Evolutionary conservation across 345 rosid species (phyloP), one percentile per base, ranked within the genome.

Genomic region (Moricandia moricandioides): DNA sequence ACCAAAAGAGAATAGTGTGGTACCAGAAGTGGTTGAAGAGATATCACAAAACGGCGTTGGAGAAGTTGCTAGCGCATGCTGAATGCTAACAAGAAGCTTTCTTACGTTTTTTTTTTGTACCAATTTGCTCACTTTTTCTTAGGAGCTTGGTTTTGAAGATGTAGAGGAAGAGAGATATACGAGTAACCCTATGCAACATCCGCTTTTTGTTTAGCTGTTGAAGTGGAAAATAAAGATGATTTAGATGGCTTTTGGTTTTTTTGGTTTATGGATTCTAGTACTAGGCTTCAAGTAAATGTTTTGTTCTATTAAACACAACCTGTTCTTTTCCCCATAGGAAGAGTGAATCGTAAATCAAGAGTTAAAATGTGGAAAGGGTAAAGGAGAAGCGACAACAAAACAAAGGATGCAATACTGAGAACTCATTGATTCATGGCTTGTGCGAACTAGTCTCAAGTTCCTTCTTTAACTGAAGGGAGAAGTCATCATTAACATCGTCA

Each of bases 401-500:
- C 10, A 31, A 0, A 31, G 21, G 55, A 59, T 59, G 13, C 16
- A 13, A 45, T n/a, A 9, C 14, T 14, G 55, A 7, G 55, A 14
- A 10, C 34, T 85, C 75, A 0, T 3, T 27, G 3, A 89, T 49
- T 45, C 17, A 45, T 45, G 76, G 83, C 82, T 94, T 91, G 67
- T 76, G 83, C 5, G 30, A 31, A 40, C 66, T 71, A 12, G 57
- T 88, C 79, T 91, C 97, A 35, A 94, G 84, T 65, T 94, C 97
- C 86, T 74, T 88, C 84, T 87, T 86, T 74, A 91, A 79, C 88
- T 94, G 97, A 72, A 78, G 79, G 0, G 97, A 94, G 91, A 94
- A 93, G 66, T 93, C 98, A 47, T 93, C 97, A 55, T 74, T 91
- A 51, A 91, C 96, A 79, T 93, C 97, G 60, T 93, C 96, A 73